Evolutionary conservation across 768 basidiomycete species (phyloP).

Genomic region (Ramaria sp.): DNA sequence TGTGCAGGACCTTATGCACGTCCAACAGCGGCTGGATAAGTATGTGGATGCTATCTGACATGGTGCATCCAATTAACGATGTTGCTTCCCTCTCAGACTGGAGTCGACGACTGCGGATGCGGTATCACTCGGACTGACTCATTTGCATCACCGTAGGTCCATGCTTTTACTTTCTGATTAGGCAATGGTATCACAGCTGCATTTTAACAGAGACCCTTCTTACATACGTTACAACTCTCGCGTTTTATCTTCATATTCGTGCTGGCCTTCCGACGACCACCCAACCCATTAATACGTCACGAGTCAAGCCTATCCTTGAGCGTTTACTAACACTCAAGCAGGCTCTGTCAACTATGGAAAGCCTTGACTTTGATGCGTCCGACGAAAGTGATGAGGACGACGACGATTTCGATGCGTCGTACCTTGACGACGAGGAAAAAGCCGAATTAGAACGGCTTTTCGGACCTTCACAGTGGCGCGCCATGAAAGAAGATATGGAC

Average conservation of each 20-base stretch:
- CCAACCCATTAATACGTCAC: constrained; percentile 17
- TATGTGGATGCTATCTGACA: constrained; percentile 21
- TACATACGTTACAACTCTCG: constrained; percentile 82
- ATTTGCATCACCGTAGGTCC: constrained; percentile 80
- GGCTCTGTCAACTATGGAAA: constrained; percentile 70
- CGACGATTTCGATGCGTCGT: constrained; percentile 14
- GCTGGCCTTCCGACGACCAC: constrained; percentile 54
- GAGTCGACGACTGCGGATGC: constrained; percentile 36
- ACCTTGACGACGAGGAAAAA: constrained; percentile 22
- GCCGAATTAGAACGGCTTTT: constrained; percentile 20
- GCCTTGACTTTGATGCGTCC: constrained; percentile 58
- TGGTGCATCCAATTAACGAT: not conserved
- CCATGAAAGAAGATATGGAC: constrained; percentile 11
- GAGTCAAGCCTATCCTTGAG: constrained; percentile 44
- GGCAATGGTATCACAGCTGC: not conserved
- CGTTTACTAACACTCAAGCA: constrained; percentile 79
- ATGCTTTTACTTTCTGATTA: not conserved
- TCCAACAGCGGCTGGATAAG: constrained; percentile 44
- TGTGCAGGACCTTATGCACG: constrained; percentile 36
- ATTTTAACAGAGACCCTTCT: constrained; percentile 63
- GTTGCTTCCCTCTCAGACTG: constrained; percentile 27
- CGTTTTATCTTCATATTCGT: constrained; percentile 88
- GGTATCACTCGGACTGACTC: constrained; percentile 58
- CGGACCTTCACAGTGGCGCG: not conserved
- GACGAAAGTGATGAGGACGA: constrained; percentile 30